Percentiles rank a stretch among this genome's conserved stretches.
Evolutionary conservation across 352 stramenopile genomes (phyloP).

Genomic region (Halophytophthora polymorphica): DNA sequence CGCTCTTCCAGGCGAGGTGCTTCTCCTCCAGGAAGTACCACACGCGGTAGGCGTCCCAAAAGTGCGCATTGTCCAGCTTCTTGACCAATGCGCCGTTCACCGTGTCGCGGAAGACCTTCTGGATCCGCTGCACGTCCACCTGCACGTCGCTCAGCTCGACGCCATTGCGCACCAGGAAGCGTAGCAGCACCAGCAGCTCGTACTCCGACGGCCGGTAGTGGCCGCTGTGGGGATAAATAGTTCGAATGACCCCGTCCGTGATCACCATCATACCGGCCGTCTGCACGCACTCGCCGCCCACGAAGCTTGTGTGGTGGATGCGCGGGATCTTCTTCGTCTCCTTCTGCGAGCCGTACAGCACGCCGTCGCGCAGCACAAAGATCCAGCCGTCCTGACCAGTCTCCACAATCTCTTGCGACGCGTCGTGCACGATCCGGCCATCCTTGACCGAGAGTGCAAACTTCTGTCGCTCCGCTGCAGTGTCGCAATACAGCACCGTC

Average conservation of each 20-base stretch:
- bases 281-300: constrained; percentile 94
- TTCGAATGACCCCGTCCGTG: constrained; percentile 86
- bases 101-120: constrained; percentile 92
- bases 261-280: constrained; percentile 96
- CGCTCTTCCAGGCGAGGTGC: constrained; percentile 70
- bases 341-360: constrained; percentile 94
- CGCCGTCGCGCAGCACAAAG: constrained; percentile 94
- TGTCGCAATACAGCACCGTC: constrained; percentile 94
- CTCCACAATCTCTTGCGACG: constrained; percentile 72
- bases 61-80: constrained; percentile 85
- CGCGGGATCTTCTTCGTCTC: constrained; percentile 91
- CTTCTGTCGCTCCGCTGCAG: constrained; percentile 83
- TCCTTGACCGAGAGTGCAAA: constrained; percentile 84
- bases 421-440: constrained; percentile 62
- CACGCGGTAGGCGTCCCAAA: constrained; percentile 75
- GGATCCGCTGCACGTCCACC: constrained; percentile 95
- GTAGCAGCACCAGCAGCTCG: constrained; percentile 92
- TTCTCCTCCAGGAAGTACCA: constrained; percentile 78
- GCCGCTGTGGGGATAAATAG: constrained; percentile 96
- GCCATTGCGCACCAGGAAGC: constrained; percentile 89
- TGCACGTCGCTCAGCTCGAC: constrained; percentile 89
- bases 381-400: constrained; percentile 95
- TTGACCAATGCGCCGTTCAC: constrained; percentile 67
- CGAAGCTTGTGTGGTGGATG: constrained; percentile 98
- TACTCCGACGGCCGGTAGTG: constrained; percentile 96